Evolutionary conservation across 768 basidiomycete species (phyloP).

Genomic region (Boletellus sp.): DNA sequence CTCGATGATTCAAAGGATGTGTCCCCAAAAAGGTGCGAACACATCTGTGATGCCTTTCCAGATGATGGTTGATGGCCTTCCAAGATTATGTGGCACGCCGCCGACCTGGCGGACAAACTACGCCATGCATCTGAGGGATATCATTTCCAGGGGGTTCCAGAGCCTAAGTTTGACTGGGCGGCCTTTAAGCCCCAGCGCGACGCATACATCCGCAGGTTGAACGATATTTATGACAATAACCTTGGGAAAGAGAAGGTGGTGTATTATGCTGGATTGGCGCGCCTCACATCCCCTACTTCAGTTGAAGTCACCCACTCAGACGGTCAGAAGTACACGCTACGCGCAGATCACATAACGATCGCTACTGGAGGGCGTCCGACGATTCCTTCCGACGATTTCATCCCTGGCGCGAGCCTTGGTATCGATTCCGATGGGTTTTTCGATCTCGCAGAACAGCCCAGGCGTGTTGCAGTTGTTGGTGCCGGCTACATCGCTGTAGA

Average conservation of each 20-base stretch:
- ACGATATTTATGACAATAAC: conserved; percentile 89
- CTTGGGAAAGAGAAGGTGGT: conserved; percentile 86
- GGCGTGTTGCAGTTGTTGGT: conserved; percentile 89
- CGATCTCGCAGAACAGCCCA: conserved; percentile 84
- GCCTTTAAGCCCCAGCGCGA: conserved; percentile 92
- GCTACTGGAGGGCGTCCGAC: conserved; percentile 86
- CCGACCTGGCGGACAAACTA: conserved; percentile 84
- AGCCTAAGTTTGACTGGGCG: conserved; percentile 80
- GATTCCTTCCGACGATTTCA: conserved; percentile 68
- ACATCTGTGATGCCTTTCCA: not conserved
- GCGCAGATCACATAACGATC: conserved; percentile 75
- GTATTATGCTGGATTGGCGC: conserved; percentile 74
- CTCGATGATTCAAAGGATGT: conserved; percentile 55
- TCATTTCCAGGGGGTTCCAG: conserved; percentile 57
- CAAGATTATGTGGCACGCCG: conserved; percentile 98
- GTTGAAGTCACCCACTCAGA: conserved; percentile 72
- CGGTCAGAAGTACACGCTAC: conserved; percentile 66
- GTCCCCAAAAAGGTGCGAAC: conserved; percentile 86
- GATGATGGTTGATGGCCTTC: not conserved
- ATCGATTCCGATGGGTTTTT: conserved; percentile 98
- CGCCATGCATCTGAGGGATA: conserved; percentile 70
- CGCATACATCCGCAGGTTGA: conserved; percentile 87
- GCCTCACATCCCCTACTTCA: conserved; percentile 62
- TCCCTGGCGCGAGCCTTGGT: conserved; percentile 89
- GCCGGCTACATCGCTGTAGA: conserved; percentile 99